Evolutionary conservation across 257 asterid genomes (phyloP).

Genomic region (Mitragyna speciosa): DNA sequence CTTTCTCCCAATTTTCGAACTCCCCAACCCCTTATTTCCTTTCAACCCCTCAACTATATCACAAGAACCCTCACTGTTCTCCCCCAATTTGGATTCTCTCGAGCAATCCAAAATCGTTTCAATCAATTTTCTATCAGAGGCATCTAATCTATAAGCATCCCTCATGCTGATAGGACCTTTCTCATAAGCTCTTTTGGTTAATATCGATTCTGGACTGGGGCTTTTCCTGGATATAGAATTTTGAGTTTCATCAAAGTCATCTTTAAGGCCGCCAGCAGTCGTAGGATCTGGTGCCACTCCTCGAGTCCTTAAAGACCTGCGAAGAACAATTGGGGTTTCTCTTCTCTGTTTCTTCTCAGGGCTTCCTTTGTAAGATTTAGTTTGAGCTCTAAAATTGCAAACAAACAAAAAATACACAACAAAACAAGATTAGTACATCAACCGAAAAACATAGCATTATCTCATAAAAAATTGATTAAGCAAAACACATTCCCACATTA

Average conservation of each 20-base stretch:
- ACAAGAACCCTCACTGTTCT: constrained; percentile 10
- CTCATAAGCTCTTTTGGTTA: constrained; percentile 26
- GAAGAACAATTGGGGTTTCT: constrained; percentile 63
- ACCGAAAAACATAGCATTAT: neutral
- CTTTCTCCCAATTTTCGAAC: constrained; percentile 19
- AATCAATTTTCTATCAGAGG: constrained; percentile 38
- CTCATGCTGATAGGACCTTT: constrained; percentile 56
- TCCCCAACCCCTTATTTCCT: constrained; percentile 14
- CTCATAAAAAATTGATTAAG: neutral
- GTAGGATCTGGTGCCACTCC: constrained; percentile 78
- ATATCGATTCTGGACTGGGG: constrained; percentile 21
- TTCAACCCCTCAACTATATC: neutral
- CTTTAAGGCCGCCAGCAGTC: constrained; percentile 54
- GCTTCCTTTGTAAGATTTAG: constrained; percentile 56
- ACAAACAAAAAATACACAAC: neutral
- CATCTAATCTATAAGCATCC: constrained; percentile 52
- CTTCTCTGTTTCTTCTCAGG: constrained; percentile 58
- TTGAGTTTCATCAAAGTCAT: constrained; percentile 40
- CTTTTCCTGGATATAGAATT: constrained; percentile 10
- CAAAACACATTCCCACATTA: neutral
- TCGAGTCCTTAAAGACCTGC: constrained; percentile 85
- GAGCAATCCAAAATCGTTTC: constrained; percentile 35
- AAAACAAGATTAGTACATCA: neutral
- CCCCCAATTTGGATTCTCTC: constrained; percentile 24
- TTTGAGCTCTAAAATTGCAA: constrained; percentile 46